Evolutionary conservation across 106 monocot species (phyloP).

Genomic region (Ottelia alismoides): DNA sequence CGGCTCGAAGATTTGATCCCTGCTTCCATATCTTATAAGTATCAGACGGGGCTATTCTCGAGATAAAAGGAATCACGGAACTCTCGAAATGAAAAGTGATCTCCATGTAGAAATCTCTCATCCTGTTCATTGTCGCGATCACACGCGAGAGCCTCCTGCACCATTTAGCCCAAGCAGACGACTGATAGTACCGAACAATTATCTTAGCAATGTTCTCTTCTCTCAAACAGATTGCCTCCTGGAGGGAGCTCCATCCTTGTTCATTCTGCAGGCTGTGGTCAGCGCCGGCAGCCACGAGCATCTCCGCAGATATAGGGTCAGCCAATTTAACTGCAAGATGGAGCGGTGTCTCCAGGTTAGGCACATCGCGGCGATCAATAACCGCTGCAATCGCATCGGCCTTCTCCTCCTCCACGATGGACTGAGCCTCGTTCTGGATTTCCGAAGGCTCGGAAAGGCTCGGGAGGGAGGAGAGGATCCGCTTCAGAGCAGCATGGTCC

Average conservation of each 20-base stretch:
- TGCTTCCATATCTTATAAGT: constrained; percentile 94
- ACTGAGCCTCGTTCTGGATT: constrained; percentile 55
- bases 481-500: constrained; percentile 35
- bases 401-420: constrained; percentile 50
- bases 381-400: constrained; percentile 51
- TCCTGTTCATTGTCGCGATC: constrained; percentile 49
- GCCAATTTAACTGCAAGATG: constrained; percentile 59
- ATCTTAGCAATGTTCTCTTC: constrained; percentile 58
- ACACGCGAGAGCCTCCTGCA: constrained; percentile 67
- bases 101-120: constrained; percentile 95
- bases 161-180: constrained; percentile 81
- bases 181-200: constrained; percentile 69
- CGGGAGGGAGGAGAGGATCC: constrained; percentile 39
- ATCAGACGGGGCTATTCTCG: constrained; percentile 79
- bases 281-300: constrained; percentile 73
- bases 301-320: constrained; percentile 45
- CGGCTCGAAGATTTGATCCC: constrained; percentile 70
- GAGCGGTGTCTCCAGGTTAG: constrained; percentile 62
- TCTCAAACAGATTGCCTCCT: constrained; percentile 67
- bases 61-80: constrained; percentile 83
- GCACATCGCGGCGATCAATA: constrained; percentile 83
- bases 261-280: constrained; percentile 90
- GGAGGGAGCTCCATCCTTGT: constrained; percentile 75
- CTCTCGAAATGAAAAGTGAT: constrained; percentile 92
- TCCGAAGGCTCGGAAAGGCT: constrained; percentile 24